A percentile compares a stretch with the other conserved stretches of the same genome.
phyloP scores from a whole-genome alignment of 1,284 basidiomycete species.

The Coniophora puteana region DNA sequence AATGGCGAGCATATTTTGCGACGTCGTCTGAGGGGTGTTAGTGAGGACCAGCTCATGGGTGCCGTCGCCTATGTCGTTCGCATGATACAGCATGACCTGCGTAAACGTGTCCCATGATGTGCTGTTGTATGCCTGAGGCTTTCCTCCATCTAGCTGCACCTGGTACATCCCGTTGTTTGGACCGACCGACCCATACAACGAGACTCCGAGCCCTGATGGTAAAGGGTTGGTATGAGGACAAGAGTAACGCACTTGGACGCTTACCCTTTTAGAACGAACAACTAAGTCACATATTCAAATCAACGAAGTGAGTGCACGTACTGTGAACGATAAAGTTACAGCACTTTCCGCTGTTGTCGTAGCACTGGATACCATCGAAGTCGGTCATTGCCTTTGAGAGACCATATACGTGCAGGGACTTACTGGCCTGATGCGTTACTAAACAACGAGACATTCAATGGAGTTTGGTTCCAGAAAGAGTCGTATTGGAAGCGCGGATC shows the following conservation, averaged over 20 bases:
- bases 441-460: not conserved
- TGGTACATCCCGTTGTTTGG: conserved; percentile 10
- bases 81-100: conserved; percentile 10
- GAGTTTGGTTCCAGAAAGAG: conserved; percentile 3
- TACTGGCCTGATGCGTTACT: conserved; percentile 13
- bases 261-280: conserved; percentile 1
- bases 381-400: too few relatives aligned
- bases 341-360: conserved; percentile 15
- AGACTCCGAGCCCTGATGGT: conserved; percentile 6
- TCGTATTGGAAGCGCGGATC: conserved; percentile 2
- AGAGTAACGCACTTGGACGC: too few relatives aligned
- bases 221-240: too few relatives aligned
- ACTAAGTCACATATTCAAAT: too few relatives aligned
- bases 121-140: conserved; percentile 10
- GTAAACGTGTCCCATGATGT: too few relatives aligned
- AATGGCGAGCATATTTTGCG: not conserved
- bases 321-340: conserved; percentile 15
- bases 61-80: conserved; percentile 9
- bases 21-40: not conserved
- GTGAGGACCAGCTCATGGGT: conserved; percentile 6
- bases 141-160: conserved; percentile 12
- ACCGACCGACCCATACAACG: conserved; percentile 13
- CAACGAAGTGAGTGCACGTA: conserved; percentile 1
- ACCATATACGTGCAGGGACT: too few relatives aligned
- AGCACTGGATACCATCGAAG: too few relatives aligned